Evolutionary conservation across 139 green algal species (phyloP).

Genomic region (Ettlia oleoabundans): DNA sequence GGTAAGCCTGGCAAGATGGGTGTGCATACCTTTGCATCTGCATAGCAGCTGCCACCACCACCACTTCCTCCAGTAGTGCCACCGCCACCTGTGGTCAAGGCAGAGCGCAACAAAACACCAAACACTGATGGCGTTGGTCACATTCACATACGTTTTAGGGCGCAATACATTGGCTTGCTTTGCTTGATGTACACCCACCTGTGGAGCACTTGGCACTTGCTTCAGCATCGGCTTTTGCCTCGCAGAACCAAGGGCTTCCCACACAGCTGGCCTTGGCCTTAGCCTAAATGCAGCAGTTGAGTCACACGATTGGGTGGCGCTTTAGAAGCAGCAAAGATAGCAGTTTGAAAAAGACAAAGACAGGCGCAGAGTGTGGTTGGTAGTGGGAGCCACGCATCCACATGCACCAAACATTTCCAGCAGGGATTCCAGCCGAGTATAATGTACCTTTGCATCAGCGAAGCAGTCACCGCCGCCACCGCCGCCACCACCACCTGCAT

Average conservation of each 20-base stretch:
- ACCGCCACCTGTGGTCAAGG: too few relatives aligned
- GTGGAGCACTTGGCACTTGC: background rate
- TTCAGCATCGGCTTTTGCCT: background rate
- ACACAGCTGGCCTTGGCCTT: slow-evolving; percentile 14
- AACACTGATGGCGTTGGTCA: too few relatives aligned
- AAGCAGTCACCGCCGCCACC: background rate
- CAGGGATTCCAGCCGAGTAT: background rate
- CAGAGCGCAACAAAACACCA: too few relatives aligned
- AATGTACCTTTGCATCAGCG: background rate
- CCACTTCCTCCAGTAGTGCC: background rate
- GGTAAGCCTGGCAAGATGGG: too few relatives aligned
- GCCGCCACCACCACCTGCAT: background rate
- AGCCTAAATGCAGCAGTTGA: background rate
- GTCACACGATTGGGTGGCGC: too few relatives aligned
- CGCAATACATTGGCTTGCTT: background rate
- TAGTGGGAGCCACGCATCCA: background rate
- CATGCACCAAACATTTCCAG: background rate
- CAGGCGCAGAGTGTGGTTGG: background rate
- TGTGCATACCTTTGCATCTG: too few relatives aligned
- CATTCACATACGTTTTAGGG: too few relatives aligned
- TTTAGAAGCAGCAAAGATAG: background rate
- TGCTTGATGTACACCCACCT: background rate
- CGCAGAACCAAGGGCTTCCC: background rate
- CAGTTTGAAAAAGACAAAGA: background rate
- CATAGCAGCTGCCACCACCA: too few relatives aligned